phyloP scores from a whole-genome alignment of 1,284 basidiomycete genomes.

The Leccinum ponderosum region DNA sequence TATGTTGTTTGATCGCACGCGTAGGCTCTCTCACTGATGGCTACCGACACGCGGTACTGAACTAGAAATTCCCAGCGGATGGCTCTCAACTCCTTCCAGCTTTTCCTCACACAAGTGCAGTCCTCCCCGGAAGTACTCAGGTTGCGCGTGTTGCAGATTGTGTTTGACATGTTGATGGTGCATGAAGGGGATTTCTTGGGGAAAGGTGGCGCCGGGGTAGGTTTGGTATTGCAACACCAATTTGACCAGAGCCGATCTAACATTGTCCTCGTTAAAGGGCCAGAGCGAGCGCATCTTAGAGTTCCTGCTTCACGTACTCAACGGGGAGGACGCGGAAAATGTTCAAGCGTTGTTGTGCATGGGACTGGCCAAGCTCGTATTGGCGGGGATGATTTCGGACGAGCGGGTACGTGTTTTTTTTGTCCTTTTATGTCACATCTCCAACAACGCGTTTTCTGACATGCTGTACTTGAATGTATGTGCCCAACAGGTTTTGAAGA shows the following conservation, averaged over 20 bases:
- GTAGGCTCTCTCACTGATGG: constrained; percentile 35
- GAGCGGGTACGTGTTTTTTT: constrained; percentile 53
- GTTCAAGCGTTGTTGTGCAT: constrained; percentile 82
- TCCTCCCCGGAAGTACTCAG: constrained; percentile 78
- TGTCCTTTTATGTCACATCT: background rate
- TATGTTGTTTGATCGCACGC: constrained; percentile 90
- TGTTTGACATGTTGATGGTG: constrained; percentile 91
- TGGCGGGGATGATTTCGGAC: constrained; percentile 82
- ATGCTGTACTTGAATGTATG: background rate
- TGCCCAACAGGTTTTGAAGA: constrained; percentile 66
- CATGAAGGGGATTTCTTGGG: constrained; percentile 81
- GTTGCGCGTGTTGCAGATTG: constrained; percentile 79
- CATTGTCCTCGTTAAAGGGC: background rate
- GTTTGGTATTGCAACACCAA: background rate
- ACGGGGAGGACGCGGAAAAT: constrained; percentile 71
- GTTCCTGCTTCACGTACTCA: constrained; percentile 74
- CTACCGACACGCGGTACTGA: background rate
- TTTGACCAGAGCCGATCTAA: background rate
- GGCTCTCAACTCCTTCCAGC: constrained; percentile 88
- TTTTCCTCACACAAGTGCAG: constrained; percentile 88
- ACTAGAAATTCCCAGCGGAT: constrained; percentile 59
- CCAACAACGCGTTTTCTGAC: constrained; percentile 1
- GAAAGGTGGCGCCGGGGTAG: constrained; percentile 52
- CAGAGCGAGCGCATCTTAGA: constrained; percentile 73
- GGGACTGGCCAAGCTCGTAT: constrained; percentile 88